Conservation (phyloP, 2,329 filamentous ascomycete species). For the Trichothecium sympodiale region DNA sequence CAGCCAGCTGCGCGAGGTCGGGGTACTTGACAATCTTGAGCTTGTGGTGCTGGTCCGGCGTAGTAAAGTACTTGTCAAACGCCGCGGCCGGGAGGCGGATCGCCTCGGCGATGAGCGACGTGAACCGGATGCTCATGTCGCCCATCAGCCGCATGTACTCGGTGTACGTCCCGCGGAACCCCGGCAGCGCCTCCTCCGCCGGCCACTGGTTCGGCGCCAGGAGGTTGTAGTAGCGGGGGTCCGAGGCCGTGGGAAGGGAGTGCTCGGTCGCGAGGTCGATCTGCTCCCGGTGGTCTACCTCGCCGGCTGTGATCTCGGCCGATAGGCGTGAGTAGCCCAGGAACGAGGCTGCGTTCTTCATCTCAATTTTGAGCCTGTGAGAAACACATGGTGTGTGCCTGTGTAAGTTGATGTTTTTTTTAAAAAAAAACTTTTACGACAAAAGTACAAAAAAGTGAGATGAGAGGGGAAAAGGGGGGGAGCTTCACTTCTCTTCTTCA, state of each 20-base stretch:
- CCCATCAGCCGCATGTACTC: slow-evolving; percentile 73
- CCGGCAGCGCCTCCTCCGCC: slow-evolving; percentile 45
- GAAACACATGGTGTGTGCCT: background rate
- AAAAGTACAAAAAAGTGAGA: too few relatives aligned
- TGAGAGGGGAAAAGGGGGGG: slow-evolving; percentile 1
- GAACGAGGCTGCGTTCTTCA: slow-evolving; percentile 64
- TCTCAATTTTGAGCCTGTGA: slow-evolving; percentile 51
- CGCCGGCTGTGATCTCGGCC: slow-evolving; percentile 62
- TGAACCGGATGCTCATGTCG: slow-evolving; percentile 61
- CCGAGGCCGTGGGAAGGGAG: slow-evolving; percentile 45
- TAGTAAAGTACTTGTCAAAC: slow-evolving; percentile 71
- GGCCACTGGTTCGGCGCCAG: slow-evolving; percentile 78
- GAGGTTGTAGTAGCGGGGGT: slow-evolving; percentile 65
- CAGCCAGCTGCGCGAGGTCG: slow-evolving; percentile 49
- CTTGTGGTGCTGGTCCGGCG: slow-evolving; percentile 67
- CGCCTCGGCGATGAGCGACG: slow-evolving; percentile 73
- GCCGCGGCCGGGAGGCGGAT: slow-evolving; percentile 58
- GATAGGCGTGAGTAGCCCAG: slow-evolving; percentile 57
- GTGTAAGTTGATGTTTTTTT: background rate
- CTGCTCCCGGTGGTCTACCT: slow-evolving; percentile 73
- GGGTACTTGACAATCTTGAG: slow-evolving; percentile 85
- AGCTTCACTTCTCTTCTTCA: slow-evolving; percentile 58
- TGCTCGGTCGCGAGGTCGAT: slow-evolving; percentile 79
- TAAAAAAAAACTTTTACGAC: too few relatives aligned
- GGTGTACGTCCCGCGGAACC: slow-evolving; percentile 57